Evolutionary conservation across 2,329 filamentous ascomycete species (phyloP).

Genomic region (Penicillium brasilianum): DNA sequence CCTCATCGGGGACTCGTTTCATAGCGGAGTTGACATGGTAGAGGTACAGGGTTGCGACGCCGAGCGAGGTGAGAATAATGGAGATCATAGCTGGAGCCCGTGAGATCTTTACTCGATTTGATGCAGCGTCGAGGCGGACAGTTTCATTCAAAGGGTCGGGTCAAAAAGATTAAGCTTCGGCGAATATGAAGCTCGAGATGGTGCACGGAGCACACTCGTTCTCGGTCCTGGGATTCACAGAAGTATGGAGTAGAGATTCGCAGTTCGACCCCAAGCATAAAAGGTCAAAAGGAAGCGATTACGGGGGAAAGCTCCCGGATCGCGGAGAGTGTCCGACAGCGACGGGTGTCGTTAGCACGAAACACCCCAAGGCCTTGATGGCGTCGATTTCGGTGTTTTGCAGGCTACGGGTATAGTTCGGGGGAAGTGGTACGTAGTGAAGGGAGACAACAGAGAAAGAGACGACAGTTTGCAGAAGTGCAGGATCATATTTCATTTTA

Average conservation of each 20-base stretch:
- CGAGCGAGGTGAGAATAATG: constrained; percentile 23
- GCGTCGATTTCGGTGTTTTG: neutral
- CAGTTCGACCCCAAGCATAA: neutral
- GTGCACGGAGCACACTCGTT: neutral
- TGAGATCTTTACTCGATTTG: neutral
- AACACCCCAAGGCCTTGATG: neutral
- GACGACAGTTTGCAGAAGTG: neutral
- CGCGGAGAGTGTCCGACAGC: neutral
- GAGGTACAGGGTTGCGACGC: constrained; percentile 33
- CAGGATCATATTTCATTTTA: constrained; percentile 2
- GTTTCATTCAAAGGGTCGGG: neutral
- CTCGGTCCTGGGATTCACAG: neutral
- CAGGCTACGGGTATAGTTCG: neutral
- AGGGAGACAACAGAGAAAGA: neutral
- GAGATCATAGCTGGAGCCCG: constrained; percentile 14
- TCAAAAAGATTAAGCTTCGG: neutral
- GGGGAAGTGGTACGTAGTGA: too few relatives aligned
- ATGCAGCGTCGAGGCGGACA: neutral
- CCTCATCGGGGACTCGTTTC: constrained; percentile 35
- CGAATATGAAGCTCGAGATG: constrained; percentile 1
- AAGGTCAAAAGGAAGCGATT: neutral
- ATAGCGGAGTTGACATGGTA: constrained; percentile 39
- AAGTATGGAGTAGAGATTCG: too few relatives aligned
- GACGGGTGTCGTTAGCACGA: neutral
- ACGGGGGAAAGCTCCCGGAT: neutral